A percentile compares a stretch with the other conserved stretches of the same genome.
Evolutionary conservation across 805 yeast genomes (phyloP).

Genomic region (Cyberlindnera veronae): DNA sequence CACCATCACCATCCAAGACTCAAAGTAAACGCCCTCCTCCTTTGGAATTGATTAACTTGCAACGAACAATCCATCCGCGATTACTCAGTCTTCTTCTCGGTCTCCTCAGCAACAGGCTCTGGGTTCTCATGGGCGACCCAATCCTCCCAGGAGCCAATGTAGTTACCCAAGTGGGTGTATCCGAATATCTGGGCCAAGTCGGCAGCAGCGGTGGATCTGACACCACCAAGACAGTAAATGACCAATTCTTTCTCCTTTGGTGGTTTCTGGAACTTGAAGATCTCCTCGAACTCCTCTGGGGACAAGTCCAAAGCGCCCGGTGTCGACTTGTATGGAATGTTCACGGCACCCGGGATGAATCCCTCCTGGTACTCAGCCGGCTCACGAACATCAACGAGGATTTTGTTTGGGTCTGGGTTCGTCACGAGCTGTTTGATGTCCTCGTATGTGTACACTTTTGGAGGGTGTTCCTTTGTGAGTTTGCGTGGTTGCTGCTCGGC

Average conservation of each 20-base stretch:
- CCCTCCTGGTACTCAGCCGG: conserved; percentile 73
- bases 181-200: conserved; percentile 91
- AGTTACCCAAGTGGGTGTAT: conserved; percentile 78
- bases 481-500: conserved; percentile 31
- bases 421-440: conserved; percentile 45
- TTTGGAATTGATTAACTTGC: no score
- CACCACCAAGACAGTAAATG: conserved; percentile 91
- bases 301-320: conserved; percentile 89
- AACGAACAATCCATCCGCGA: not conserved
- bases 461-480: conserved; percentile 11
- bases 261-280: conserved; percentile 84
- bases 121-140: conserved; percentile 56
- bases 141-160: conserved; percentile 82
- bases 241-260: conserved; percentile 63
- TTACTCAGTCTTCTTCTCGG: conserved; percentile 3
- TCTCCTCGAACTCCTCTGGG: conserved; percentile 73
- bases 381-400: conserved; percentile 89
- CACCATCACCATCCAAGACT: no score
- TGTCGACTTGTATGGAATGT: conserved; percentile 83
- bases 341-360: conserved; percentile 78
- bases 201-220: conserved; percentile 86
- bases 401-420: conserved; percentile 43
- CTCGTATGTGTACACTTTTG: conserved; percentile 46
- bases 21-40: no score
- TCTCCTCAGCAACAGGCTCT: conserved; percentile 11